Base-by-base conservation (phyloP, 2,329 filamentous ascomycete genomes). In the Fusarium pininemorale region DNA sequence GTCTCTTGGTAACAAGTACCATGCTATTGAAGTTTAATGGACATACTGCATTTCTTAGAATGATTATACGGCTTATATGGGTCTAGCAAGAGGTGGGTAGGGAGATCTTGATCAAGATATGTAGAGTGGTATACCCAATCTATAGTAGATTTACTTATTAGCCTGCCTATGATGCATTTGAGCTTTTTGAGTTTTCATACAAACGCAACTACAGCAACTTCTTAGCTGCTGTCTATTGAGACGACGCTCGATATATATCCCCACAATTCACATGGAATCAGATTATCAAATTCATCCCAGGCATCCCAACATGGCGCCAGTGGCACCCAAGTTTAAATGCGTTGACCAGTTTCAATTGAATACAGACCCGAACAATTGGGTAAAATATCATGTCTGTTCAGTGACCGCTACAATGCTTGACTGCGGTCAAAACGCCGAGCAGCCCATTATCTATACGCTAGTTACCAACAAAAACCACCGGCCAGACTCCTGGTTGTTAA, bases 1-100 rank as follows among this genome's bases (percentile, higher is more conserved):
- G 64, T 30, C 53, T 45, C 58, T 63, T 24, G 66, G 60, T 32
- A 60, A 60, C 50, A 69, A 66, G 59, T 66, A 73, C 41, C 73
- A 74, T 35, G 45, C 38, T 47, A 66, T 76, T 26, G 39, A 67
- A 20, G 50, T 24, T 32, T 71, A 26, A 41, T 61, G 24, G 30
- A 18, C 24, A 20, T 60, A 30, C 32, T 32, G 38, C 51, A 14
- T 48, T 32, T 56, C 16, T 42, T 53, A 32, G 54, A 50, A 62
- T 37, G 30, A 51, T 22, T 28, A 32, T 28, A 56, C 42, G 53
- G 28, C 24, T 28, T 51, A n/a, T 26, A 42, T 55, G 62, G 24
- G 20, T 56, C 28, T 11, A 35, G 47, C 42, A 63, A 57, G 70
- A 60, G 70, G n/a, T 41, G 63, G 50, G 38, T 24, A 30, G 30